Conservation (phyloP, 106 monocot species). For the Agapanthus africanus region DNA sequence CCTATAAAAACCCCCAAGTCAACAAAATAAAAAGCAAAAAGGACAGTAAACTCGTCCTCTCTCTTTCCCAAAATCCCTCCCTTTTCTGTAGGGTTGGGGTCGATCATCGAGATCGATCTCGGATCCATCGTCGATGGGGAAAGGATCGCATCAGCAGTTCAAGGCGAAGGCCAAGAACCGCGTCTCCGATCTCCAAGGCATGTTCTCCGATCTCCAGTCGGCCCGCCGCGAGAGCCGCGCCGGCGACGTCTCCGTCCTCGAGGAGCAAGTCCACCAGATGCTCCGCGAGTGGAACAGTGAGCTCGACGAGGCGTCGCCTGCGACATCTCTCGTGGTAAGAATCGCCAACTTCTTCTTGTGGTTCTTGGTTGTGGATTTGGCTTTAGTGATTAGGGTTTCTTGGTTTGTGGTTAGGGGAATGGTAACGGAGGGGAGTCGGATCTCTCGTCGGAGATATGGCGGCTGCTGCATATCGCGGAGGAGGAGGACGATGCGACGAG, state of each 20-base stretch:
- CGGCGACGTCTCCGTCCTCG: constrained; percentile 66
- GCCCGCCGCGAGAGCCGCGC: constrained; percentile 71
- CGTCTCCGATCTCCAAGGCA: constrained; percentile 78
- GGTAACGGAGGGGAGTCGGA: constrained; percentile 43
- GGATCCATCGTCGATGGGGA: too few relatives aligned
- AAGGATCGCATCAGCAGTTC: constrained; percentile 59
- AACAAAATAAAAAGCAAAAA: too few relatives aligned
- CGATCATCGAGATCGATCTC: too few relatives aligned
- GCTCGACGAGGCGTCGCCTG: constrained; percentile 75
- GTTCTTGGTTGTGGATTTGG: not conserved
- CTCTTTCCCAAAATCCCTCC: too few relatives aligned
- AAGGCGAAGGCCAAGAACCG: constrained; percentile 76
- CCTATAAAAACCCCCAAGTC: too few relatives aligned
- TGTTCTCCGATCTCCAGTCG: constrained; percentile 72
- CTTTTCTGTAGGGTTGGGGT: too few relatives aligned
- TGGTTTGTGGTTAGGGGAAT: constrained; percentile 30
- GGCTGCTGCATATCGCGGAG: constrained; percentile 65
- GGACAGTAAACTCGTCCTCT: too few relatives aligned
- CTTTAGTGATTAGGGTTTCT: not conserved
- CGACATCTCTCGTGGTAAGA: constrained; percentile 60
- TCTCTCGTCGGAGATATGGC: constrained; percentile 55
- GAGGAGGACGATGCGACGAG: constrained; percentile 81
- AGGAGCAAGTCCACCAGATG: constrained; percentile 93
- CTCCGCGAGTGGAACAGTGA: constrained; percentile 92
- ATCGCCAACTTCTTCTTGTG: not conserved